Evolutionary conservation across 208 protist genomes (phyloP).

Genomic region (Leishmania arabica): DNA sequence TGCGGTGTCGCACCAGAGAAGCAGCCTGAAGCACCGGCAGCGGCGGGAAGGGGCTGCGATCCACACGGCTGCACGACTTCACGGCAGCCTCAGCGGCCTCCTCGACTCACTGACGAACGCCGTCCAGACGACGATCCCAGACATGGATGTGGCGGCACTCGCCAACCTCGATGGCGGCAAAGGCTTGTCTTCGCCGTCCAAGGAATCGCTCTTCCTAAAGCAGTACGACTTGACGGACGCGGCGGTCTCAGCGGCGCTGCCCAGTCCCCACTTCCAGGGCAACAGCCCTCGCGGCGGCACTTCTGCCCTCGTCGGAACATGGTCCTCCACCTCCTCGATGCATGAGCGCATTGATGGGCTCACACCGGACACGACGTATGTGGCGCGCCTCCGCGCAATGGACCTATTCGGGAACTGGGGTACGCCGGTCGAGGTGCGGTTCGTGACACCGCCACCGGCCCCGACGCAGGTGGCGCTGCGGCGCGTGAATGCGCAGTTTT

Average conservation of each 20-base stretch:
- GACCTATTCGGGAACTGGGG: conserved; percentile 82
- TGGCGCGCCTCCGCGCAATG: conserved; percentile 70
- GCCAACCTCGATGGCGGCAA: conserved; percentile 3
- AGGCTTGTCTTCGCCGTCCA: neutral
- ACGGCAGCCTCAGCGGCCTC: conserved; percentile 5
- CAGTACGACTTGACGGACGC: conserved; percentile 27
- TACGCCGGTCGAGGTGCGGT: conserved; percentile 51
- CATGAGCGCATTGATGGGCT: conserved; percentile 37
- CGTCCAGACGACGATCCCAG: conserved; percentile 33
- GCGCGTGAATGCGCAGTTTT: conserved; percentile 79
- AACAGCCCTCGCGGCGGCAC: neutral
- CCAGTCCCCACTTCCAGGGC: neutral
- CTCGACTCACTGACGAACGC: neutral
- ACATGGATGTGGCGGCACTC: conserved; percentile 40
- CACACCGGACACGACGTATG: conserved; percentile 63
- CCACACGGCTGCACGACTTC: neutral
- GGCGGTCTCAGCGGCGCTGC: neutral
- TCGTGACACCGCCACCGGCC: conserved; percentile 77
- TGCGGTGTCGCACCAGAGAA: neutral
- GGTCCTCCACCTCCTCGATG: conserved; percentile 4
- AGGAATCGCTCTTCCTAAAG: conserved; percentile 27
- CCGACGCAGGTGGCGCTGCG: conserved; percentile 66
- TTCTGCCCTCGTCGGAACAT: neutral
- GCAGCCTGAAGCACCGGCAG: neutral
- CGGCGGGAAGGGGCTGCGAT: neutral